phyloP scores from a whole-genome alignment of 768 basidiomycete species.

The Suillus spraguei region DNA sequence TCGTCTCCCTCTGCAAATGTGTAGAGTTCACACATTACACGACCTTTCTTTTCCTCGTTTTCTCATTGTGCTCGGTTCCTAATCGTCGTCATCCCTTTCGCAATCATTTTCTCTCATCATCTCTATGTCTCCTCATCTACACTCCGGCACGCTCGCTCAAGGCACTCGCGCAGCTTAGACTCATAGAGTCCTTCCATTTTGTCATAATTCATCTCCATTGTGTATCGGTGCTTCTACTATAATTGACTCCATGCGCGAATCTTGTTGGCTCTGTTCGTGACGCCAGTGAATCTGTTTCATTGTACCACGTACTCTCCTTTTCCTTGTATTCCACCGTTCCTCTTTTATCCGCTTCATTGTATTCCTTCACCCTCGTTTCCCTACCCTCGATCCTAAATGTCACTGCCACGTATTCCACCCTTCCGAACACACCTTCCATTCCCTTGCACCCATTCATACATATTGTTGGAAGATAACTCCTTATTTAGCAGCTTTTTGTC shows the following conservation, averaged over 20 bases:
- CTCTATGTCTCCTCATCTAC: background rate
- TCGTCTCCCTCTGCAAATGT: background rate
- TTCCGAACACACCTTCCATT: background rate
- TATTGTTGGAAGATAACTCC: conserved; percentile 15
- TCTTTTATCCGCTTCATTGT: background rate
- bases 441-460: conserved; percentile 9
- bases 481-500: background rate
- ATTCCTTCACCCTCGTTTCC: too few species aligned
- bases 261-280: background rate
- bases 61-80: background rate
- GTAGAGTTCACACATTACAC: background rate
- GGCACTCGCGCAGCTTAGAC: conserved; percentile 1
- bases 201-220: too few species aligned
- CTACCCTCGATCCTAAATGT: background rate
- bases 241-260: conserved; percentile 1
- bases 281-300: background rate
- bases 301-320: conserved; percentile 3
- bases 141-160: conserved; percentile 3
- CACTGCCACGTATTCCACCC: background rate
- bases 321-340: background rate
- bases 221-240: background rate
- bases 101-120: background rate
- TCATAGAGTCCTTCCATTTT: background rate
- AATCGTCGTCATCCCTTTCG: too few species aligned
- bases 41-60: background rate